These are phyloP conservation scores for Botrytis squamosa DNA, from an alignment of 2,329 filamentous ascomycete genomes.

Conservation along the genomic window DNA sequence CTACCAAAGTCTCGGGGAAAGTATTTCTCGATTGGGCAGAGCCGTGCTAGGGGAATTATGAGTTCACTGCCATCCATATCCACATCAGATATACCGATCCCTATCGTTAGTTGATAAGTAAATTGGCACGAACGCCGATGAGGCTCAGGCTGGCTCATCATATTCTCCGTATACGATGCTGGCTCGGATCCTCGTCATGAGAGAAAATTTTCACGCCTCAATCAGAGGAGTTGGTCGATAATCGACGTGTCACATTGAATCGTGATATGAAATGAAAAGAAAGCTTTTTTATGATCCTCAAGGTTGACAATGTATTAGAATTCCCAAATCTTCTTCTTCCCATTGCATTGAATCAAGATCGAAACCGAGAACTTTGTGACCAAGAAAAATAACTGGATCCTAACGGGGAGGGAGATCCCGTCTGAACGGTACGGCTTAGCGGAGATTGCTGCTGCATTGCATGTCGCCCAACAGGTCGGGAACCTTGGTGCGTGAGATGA, in stretches of 20 bases:
- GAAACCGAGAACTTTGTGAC: conserved; percentile 14
- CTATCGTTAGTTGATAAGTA: conserved; percentile 18
- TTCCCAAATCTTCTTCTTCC: background rate
- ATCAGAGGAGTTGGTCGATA: background rate
- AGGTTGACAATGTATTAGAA: background rate
- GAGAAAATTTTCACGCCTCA: background rate
- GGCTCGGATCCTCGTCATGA: background rate
- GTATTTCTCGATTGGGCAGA: background rate
- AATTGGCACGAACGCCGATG: conserved; percentile 13
- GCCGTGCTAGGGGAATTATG: background rate
- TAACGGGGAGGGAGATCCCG: conserved; percentile 14
- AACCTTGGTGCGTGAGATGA: conserved; percentile 16
- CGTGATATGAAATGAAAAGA: background rate
- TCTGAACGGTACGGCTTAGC: conserved; percentile 18
- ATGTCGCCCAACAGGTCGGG: conserved; percentile 19
- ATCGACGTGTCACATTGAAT: conserved; percentile 8
- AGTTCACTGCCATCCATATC: background rate
- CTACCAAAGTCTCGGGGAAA: conserved; percentile 8
- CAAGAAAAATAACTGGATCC: conserved; percentile 4
- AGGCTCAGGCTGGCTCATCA: conserved; percentile 17
- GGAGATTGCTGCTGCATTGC: conserved; percentile 21
- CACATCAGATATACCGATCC: conserved; percentile 4
- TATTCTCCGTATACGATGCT: background rate
- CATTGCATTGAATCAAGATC: background rate
- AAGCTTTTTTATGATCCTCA: background rate